Evolutionary conservation across 2,329 filamentous ascomycete genomes (phyloP), one percentile per base, ranked within the genome.

Genomic region (Neofusicoccum kwambonambiense): DNA sequence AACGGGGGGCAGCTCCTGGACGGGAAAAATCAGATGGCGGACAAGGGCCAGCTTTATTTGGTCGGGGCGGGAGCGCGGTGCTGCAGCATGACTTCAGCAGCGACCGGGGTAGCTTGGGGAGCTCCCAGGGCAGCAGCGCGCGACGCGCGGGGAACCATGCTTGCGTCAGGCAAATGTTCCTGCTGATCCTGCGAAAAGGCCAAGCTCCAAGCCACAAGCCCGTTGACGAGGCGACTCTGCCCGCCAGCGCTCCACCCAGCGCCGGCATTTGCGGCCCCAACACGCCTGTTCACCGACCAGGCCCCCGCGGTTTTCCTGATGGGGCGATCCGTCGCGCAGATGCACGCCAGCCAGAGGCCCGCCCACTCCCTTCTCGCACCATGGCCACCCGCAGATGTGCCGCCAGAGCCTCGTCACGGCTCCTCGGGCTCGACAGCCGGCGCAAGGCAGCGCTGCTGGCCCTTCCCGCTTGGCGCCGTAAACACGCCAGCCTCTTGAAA

Each of bases 151-250:
- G 49, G 61, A 60, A 63, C 49, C 41, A 47, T 56, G 39, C 60
- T 4, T 27, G 60, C 60, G 17, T 22, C 35, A 47, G 61, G 61
- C 61, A 63, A 56, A 17, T 47, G 50, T 56, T 63, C 61, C 61
- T 63, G 61, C 61, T 63, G 61, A 63, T 63, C 61, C 61, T 63
- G 47, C 60, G 39, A 22, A 41, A 3, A 17, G 39, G 47, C 47
- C 47, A 41, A 39, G 34, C 34, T 39, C 11, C 60, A 61, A 44
- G 57, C 57, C 42, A 39, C 35, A 31, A 8, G 17, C 22, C 22
- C 56, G 56, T 60, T 47, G 56, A 45, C 41, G 56, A 60, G 27
- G 41, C 56, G 41, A 60, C 56, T 60, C 49, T 51, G 9, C 22
- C 7, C 11, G 35, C 51, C 34, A 9, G 15, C n/a, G 7, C 35